Base-by-base conservation (phyloP, 2,329 filamentous ascomycete genomes). In the Chlorencoelia australis region DNA sequence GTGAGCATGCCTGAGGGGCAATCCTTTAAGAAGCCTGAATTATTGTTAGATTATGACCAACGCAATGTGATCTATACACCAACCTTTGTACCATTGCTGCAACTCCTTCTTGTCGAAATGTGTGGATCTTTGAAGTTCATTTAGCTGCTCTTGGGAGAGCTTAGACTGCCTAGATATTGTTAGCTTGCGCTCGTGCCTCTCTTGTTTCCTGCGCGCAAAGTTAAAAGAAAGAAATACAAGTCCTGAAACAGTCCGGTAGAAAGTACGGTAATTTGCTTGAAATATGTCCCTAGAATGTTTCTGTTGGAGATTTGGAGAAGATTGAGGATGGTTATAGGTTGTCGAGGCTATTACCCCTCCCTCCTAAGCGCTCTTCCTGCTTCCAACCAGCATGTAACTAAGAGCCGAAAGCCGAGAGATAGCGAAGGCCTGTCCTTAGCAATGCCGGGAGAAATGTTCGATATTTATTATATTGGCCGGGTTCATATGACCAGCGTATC, bases 71-170 rank as follows among this genome's bases (percentile, higher is more conserved):
- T 16, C 8, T 25, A 7, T 22, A 56, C 76, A 47, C 63, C n/a
- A n/a, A 94, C 91, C 91, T 73, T 96, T 96, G 66, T 98, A 96
- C 91, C 91, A 98, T 78, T 96, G 89, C 62, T 98, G 91, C 59
- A 98, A 65, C 65, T 98, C 91, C 71, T 96, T 96, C 79, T 95
- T 95, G 65, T 98, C 91, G 59, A 98, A 98, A 64, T 96, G 87
- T 47, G 91, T 98, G 43, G 87, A 87, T 69, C 86, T 91, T 61
- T 96, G 88, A 51, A 98, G 78, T 64, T 98, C 91, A 50, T 75
- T 76, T 58, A 98, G 82, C 73, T 98, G 87, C 63, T 94, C 82
- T 61, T 91, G 85, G 41, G 88, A 94, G 60, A 98, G 82, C 71
- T 96, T 98, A 54, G 89, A 96, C 71, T 96, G 91, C 66, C 91